These are phyloP conservation scores for Stenogyne calaminthoides DNA, from an alignment of 305 asterid genomes.

Conservation along the genomic window DNA sequence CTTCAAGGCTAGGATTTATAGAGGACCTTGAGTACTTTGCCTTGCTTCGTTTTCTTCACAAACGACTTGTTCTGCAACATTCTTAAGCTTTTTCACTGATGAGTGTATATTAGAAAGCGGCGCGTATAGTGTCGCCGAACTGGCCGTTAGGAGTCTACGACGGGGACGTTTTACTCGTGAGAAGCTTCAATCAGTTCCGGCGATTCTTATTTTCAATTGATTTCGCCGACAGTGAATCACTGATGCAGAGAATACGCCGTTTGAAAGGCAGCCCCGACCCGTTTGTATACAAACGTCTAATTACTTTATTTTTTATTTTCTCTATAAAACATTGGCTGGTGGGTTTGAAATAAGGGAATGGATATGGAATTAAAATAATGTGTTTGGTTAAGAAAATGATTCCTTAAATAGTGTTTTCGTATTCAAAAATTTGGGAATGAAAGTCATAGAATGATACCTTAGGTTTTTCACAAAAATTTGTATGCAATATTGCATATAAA, in stretches of 20 bases:
- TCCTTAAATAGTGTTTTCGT: too few species aligned
- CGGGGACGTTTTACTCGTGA: neutral
- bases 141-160: neutral
- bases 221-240: too few species aligned
- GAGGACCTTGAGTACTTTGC: slow-evolving; percentile 73
- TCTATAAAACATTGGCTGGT: too few species aligned
- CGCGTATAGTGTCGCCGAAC: neutral
- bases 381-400: too few species aligned
- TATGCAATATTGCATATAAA: too few species aligned
- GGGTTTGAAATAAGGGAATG: too few species aligned
- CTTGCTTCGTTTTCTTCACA: slow-evolving; percentile 78
- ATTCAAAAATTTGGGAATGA: too few species aligned
- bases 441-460: too few species aligned
- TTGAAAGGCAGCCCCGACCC: neutral
- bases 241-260: neutral
- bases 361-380: too few species aligned
- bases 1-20: neutral
- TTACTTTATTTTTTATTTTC: too few species aligned
- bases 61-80: slow-evolving; percentile 88
- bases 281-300: too few species aligned
- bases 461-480: too few species aligned
- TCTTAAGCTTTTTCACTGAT: slow-evolving; percentile 21
- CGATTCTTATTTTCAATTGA: neutral
- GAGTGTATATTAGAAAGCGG: neutral
- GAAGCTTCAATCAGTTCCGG: neutral